Conservation (phyloP, 768 basidiomycete species). For the Tulasnella calospora region DNA sequence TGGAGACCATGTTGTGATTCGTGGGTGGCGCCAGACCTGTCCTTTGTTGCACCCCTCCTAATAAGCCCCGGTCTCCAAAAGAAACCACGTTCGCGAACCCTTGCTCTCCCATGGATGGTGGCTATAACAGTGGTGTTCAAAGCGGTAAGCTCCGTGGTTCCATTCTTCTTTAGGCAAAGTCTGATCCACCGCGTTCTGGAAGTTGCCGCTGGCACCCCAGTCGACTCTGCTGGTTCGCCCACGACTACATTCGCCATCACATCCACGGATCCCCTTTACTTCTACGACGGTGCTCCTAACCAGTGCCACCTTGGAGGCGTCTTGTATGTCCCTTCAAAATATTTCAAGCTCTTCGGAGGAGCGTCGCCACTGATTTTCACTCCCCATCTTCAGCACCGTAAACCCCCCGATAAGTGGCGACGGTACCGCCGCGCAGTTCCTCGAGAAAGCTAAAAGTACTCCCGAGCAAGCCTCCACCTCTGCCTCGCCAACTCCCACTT, state of each 20-base stretch:
- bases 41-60: neutral
- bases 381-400: neutral
- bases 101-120: slow-evolving; percentile 11
- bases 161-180: neutral
- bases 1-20: slow-evolving; percentile 6
- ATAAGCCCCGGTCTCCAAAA: neutral
- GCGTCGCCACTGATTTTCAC: neutral
- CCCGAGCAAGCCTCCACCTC: neutral
- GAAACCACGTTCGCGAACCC: slow-evolving; percentile 22
- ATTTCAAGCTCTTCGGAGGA: neutral
- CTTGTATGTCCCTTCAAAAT: slow-evolving; percentile 8
- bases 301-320: slow-evolving; percentile 19
- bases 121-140: slow-evolving; percentile 12
- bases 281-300: slow-evolving; percentile 23
- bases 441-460: neutral
- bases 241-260: slow-evolving; percentile 16
- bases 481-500: neutral
- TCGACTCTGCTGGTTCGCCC: slow-evolving; percentile 14
- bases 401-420: slow-evolving; percentile 11
- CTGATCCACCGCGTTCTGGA: neutral
- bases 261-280: slow-evolving; percentile 15
- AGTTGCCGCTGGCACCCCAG: slow-evolving; percentile 14
- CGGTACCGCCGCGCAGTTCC: slow-evolving; percentile 4
- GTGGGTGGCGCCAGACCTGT: neutral
- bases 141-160: neutral